These are phyloP conservation scores for Tolypocladium guangdongense DNA, from an alignment of 2,329 filamentous ascomycete species.

Conservation along the genomic window DNA sequence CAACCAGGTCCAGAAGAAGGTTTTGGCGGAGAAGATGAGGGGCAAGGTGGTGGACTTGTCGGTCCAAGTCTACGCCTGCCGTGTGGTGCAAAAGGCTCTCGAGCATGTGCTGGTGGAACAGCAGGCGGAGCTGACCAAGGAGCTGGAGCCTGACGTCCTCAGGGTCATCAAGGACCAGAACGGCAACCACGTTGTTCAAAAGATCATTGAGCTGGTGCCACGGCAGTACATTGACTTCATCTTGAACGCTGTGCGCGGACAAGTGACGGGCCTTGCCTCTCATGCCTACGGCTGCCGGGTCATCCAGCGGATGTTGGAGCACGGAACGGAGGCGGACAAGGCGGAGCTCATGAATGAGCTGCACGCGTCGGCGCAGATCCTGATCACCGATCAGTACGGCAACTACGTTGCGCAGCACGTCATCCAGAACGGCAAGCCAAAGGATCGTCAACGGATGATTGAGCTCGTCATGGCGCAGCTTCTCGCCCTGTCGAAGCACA, in stretches of 20 bases:
- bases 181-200: conserved; percentile 94
- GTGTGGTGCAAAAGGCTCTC: conserved; percentile 92
- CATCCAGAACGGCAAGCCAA: conserved; percentile 63
- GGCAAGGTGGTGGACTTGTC: conserved; percentile 73
- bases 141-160: conserved; percentile 67
- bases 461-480: conserved; percentile 61
- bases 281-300: conserved; percentile 88
- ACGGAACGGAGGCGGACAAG: conserved; percentile 63
- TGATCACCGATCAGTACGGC: conserved; percentile 82
- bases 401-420: conserved; percentile 97
- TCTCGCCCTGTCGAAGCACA: conserved; percentile 76
- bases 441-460: conserved; percentile 65
- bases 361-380: conserved; percentile 55
- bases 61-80: conserved; percentile 82
- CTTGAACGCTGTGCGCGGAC: conserved; percentile 65
- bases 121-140: conserved; percentile 71
- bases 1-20: conserved; percentile 84
- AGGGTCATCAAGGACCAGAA: conserved; percentile 77
- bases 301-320: conserved; percentile 82
- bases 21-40: conserved; percentile 77
- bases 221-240: conserved; percentile 74
- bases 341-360: conserved; percentile 67
- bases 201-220: conserved; percentile 74
- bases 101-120: conserved; percentile 89
- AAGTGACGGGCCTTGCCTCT: conserved; percentile 62